Evolutionary conservation across 2,329 filamentous ascomycete species (phyloP).

Genomic region (Fusarium sp.): DNA sequence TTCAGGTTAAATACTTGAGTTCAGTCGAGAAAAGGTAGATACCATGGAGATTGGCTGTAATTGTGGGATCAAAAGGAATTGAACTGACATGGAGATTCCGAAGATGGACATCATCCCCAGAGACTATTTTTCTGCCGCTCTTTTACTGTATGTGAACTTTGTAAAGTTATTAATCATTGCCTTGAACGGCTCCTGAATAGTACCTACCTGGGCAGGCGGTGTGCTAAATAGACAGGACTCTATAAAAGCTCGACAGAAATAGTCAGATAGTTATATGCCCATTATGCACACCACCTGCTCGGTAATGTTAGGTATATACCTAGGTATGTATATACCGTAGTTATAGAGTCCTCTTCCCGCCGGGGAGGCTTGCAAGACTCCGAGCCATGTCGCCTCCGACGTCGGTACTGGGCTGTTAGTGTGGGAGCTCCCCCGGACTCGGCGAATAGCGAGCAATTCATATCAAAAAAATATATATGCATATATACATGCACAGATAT

Average conservation of each 20-base stretch:
- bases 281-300: too few species aligned
- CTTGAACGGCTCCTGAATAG: too few species aligned
- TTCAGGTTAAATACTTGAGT: conserved; percentile 36
- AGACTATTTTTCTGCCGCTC: not conserved
- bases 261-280: too few species aligned
- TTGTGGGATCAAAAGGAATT: conserved; percentile 17
- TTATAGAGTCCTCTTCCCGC: not conserved
- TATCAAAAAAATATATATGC: conserved; percentile 17
- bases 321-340: too few species aligned
- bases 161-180: not conserved
- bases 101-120: conserved; percentile 1
- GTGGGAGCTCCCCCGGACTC: conserved; percentile 15
- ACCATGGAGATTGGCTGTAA: conserved; percentile 37
- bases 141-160: not conserved
- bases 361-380: conserved; percentile 18
- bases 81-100: conserved; percentile 23
- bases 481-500: too few species aligned
- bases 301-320: too few species aligned
- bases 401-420: conserved; percentile 26
- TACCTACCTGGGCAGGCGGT: too few species aligned
- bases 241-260: too few species aligned
- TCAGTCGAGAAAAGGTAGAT: conserved; percentile 44
- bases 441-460: conserved; percentile 29
- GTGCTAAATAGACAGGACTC: too few species aligned
- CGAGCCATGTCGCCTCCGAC: conserved; percentile 20